phyloP scores from a whole-genome alignment of 352 stramenopile species.

The Pythium scleroteichum region DNA sequence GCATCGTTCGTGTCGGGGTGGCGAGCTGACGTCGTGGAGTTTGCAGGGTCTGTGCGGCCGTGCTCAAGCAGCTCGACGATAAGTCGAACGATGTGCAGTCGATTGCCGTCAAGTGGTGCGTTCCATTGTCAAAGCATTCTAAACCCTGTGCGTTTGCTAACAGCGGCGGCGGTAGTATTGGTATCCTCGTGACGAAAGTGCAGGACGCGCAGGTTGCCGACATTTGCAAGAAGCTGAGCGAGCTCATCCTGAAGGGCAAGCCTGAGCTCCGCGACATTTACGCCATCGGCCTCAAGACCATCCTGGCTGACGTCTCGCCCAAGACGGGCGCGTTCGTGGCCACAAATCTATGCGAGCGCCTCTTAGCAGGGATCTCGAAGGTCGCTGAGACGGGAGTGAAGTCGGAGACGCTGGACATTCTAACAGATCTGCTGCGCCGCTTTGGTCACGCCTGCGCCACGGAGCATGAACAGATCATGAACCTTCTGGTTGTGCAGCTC shows the following conservation, averaged over 20 bases:
- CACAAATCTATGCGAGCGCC: conserved; percentile 58
- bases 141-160: background rate
- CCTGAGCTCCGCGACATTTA: conserved; percentile 98
- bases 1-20: background rate
- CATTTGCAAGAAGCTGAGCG: conserved; percentile 97
- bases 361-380: conserved; percentile 65
- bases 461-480: conserved; percentile 91
- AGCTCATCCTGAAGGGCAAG: conserved; percentile 96
- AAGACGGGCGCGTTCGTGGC: conserved; percentile 88
- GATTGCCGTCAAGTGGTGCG: conserved; percentile 86
- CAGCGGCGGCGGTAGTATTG: conserved; percentile 50
- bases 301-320: conserved; percentile 93
- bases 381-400: conserved; percentile 85
- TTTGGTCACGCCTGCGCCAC: conserved; percentile 92
- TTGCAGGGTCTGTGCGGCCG: conserved; percentile 91
- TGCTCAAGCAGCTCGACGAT: conserved; percentile 97
- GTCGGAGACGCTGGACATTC: conserved; percentile 95
- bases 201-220: conserved; percentile 94
- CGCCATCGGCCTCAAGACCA: conserved; percentile 98
- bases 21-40: background rate
- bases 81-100: conserved; percentile 99
- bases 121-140: background rate
- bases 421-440: conserved; percentile 95
- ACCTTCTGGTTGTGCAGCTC: conserved; percentile 84
- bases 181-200: conserved; percentile 97